A percentile compares a stretch with the other conserved stretches of the same genome.
Evolutionary conservation across 352 stramenopile species (phyloP).

Genomic region (Phytophthora palmivora): DNA sequence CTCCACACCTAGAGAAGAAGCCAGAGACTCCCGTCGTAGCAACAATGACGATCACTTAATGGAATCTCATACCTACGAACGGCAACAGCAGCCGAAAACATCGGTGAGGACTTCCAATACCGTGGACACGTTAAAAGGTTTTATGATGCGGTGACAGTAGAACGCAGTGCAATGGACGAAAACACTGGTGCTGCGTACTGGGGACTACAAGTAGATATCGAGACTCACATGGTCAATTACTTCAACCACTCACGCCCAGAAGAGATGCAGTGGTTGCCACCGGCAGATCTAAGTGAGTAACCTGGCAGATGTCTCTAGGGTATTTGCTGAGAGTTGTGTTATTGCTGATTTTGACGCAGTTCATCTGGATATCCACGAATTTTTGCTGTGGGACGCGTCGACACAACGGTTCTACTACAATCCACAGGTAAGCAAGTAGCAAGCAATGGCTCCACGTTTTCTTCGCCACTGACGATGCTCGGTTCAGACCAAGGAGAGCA

Average conservation of each 20-base stretch:
- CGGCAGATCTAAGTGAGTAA: constrained; percentile 16
- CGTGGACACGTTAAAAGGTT: constrained; percentile 15
- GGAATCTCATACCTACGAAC: too few species aligned
- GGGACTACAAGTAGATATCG: constrained; percentile 21
- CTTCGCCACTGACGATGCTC: neutral
- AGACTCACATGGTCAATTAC: constrained; percentile 18
- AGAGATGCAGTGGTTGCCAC: constrained; percentile 24
- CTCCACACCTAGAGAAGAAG: too few species aligned
- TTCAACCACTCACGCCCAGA: constrained; percentile 17
- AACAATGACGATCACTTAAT: constrained; percentile 5
- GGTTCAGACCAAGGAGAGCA: constrained; percentile 21
- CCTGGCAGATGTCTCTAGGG: neutral
- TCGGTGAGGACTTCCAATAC: constrained; percentile 13
- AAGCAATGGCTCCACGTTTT: neutral
- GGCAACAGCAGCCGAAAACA: neutral
- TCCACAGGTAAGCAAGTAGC: constrained; percentile 16
- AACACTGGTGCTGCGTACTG: neutral
- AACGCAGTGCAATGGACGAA: neutral
- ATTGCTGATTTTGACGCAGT: constrained; percentile 14
- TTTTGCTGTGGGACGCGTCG: constrained; percentile 29
- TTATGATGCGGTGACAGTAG: constrained; percentile 18
- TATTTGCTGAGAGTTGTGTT: neutral
- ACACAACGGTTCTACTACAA: constrained; percentile 29
- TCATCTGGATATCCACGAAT: constrained; percentile 20
- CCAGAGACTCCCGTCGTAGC: too few species aligned